Evolutionary conservation across 2,329 filamentous ascomycete genomes (phyloP), one percentile per base, ranked within the genome.

Genomic region (Didymella segeticola): DNA sequence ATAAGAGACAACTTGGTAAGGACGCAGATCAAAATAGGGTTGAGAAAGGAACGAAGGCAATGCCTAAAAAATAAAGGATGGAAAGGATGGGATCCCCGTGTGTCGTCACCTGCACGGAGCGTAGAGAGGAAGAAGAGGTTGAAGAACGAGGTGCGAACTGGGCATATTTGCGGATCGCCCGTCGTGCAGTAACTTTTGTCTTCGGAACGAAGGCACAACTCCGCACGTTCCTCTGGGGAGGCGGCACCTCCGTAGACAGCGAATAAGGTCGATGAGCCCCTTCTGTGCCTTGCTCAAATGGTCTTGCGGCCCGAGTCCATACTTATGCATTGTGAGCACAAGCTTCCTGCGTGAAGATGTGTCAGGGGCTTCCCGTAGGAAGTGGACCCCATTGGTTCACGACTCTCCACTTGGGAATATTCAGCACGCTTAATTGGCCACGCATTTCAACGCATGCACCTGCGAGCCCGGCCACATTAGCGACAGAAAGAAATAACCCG

Each of bases 301-400:
- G 69, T 60, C 62, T 60, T 58, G 60, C 57, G 57, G 53, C 61
- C 64, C 57, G 55, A 61, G 58, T 50, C 54, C 52, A 56, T 61
- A 64, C 61, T 69, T 68, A 71, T 73, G 70, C 69, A 72, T 58
- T 63, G 60, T 47, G 60, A 66, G 62, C 67, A 68, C 67, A 67
- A 63, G 62, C 56, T 59, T 57, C 63, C 63, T 70, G 67, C 64
- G 68, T 66, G 43, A 58, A 53, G 45, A 57, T 38, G 59, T 49
- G 56, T 56, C 64, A 56, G 62, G 58, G 62, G 38, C 47, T 61
- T 58, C 34, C 31, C 42, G 47, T 42, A 29, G 27, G 34, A 23
- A 23, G 39, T 41, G 37, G 33, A 48, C 37, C 31, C 49, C 34
- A 64, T 64, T 61, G 62, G 60, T 47, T 53, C 33, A 15, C 37